A percentile compares a stretch with the other conserved stretches of the same genome.
Conservation (phyloP, 352 stramenopile species). For the Phytopythium montanum region DNA sequence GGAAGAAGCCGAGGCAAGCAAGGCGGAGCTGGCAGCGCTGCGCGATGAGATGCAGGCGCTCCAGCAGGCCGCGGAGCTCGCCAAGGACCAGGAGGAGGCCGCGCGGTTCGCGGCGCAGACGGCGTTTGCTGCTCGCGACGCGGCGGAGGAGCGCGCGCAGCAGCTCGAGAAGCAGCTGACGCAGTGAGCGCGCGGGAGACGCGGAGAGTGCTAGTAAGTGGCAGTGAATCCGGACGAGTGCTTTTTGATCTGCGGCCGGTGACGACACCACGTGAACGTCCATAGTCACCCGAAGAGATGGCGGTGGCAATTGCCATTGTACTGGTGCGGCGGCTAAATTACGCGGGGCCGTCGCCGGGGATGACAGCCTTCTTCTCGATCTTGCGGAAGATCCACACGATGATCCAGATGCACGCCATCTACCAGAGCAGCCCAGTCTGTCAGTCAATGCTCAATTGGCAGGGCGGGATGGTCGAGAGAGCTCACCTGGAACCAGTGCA, state of each 20-base stretch:
- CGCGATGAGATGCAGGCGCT: constrained; percentile 41
- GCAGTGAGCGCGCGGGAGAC: constrained; percentile 3
- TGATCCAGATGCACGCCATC: constrained; percentile 11
- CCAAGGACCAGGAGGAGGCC: constrained; percentile 69
- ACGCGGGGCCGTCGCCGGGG: constrained; percentile 3
- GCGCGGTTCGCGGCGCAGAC: constrained; percentile 66
- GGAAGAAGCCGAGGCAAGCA: constrained; percentile 21
- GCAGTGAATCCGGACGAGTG: not conserved
- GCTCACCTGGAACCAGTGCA: constrained; percentile 27
- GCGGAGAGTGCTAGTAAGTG: not conserved
- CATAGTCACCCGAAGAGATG: too few relatives aligned
- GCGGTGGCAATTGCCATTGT: not conserved
- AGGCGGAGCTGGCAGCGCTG: constrained; percentile 27
- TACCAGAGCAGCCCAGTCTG: not conserved
- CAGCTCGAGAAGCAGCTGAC: constrained; percentile 38
- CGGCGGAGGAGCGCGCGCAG: constrained; percentile 43
- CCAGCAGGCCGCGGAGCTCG: constrained; percentile 34
- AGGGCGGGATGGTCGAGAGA: not conserved
- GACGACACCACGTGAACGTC: too few relatives aligned
- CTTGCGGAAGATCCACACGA: constrained; percentile 14
- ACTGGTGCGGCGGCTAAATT: not conserved
- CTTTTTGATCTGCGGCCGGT: constrained; percentile 1
- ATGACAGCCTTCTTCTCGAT: constrained; percentile 13
- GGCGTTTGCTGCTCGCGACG: constrained; percentile 64
- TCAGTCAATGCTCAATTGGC: not conserved